These are phyloP conservation scores for Boletellus ananas DNA, from an alignment of 768 basidiomycete genomes.

Conservation along the genomic window DNA sequence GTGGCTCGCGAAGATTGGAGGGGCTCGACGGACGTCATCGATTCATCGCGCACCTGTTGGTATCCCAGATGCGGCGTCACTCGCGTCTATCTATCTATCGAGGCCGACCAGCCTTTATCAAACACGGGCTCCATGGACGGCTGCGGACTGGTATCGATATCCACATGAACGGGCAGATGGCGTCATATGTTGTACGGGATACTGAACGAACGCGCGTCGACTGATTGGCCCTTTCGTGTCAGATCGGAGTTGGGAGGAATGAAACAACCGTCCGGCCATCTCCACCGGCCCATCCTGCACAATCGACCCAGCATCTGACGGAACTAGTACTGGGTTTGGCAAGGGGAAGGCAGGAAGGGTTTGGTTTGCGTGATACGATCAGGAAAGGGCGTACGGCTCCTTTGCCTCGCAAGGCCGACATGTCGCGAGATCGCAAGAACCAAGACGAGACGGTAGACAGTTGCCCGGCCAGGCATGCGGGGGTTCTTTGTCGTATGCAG, in stretches of 20 bases:
- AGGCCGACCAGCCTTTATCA: neutral
- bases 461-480: conserved; percentile 5
- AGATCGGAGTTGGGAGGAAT: conserved; percentile 11
- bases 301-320: neutral
- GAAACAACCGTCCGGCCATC: neutral
- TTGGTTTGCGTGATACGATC: conserved; percentile 1
- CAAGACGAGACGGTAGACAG: neutral
- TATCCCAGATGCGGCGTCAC: neutral
- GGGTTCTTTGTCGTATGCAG: conserved; percentile 7
- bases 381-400: neutral
- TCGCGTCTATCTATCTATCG: conserved; percentile 6
- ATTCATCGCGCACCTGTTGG: neutral
- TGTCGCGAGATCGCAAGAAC: conserved; percentile 9
- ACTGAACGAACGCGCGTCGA: neutral
- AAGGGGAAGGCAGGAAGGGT: neutral
- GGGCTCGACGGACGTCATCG: neutral
- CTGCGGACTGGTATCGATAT: conserved; percentile 4
- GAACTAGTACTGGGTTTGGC: conserved; percentile 6
- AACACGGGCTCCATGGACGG: neutral
- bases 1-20: conserved; percentile 4
- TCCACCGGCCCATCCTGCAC: conserved; percentile 1
- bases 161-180: conserved; percentile 10
- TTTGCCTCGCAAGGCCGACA: neutral
- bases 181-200: conserved; percentile 5
- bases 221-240: conserved; percentile 6